phyloP scores from a whole-genome alignment of 495 filamentous ascomycete species.

The Talaromyces stipitatus region DNA sequence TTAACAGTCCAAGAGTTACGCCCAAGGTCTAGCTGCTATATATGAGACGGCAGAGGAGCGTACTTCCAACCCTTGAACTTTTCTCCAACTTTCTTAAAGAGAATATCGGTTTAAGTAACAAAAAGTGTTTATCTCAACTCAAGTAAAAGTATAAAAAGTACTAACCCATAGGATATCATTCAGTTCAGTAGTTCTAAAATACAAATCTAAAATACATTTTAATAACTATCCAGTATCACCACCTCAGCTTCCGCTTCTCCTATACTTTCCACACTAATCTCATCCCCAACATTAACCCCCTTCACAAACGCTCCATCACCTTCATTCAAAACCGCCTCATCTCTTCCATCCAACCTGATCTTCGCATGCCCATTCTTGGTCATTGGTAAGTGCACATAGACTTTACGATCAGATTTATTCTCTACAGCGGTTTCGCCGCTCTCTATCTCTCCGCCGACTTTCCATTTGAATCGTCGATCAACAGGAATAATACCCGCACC shows the following conservation, averaged over 20 bases:
- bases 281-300: conserved; percentile 48
- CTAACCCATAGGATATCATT: too few relatives aligned
- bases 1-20: too few relatives aligned
- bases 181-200: too few relatives aligned
- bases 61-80: too few relatives aligned
- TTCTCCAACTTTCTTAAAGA: too few relatives aligned
- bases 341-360: conserved; percentile 52
- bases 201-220: too few relatives aligned
- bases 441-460: conserved; percentile 36
- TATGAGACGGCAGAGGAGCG: too few relatives aligned
- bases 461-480: conserved; percentile 50
- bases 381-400: conserved; percentile 73
- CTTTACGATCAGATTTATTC: conserved; percentile 50
- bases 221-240: conserved; percentile 51
- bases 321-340: conserved; percentile 55
- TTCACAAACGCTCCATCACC: conserved; percentile 69
- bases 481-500: conserved; percentile 57
- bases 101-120: too few relatives aligned
- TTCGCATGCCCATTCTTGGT: conserved; percentile 61
- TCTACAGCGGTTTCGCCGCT: conserved; percentile 24
- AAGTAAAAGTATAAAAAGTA: too few relatives aligned
- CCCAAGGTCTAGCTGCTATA: too few relatives aligned
- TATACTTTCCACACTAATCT: conserved; percentile 51
- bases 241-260: conserved; percentile 63
- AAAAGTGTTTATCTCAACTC: too few relatives aligned